Evolutionary conservation across 805 yeast species (phyloP).

Genomic region (Torulaspora maleeae): DNA sequence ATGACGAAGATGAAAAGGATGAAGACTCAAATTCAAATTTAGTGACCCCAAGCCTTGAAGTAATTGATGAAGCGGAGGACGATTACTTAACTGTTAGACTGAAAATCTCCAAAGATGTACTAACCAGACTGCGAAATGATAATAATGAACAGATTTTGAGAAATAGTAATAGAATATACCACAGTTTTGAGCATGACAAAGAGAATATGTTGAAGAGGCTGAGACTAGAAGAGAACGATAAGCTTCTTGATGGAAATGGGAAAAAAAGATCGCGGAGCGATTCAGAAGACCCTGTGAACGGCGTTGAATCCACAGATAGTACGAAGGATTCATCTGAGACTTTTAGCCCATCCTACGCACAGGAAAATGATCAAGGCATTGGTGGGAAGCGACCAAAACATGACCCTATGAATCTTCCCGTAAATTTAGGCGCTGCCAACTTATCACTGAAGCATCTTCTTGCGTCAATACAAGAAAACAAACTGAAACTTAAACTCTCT

Average conservation of each 20-base stretch:
- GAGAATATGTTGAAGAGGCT: slow-evolving; percentile 72
- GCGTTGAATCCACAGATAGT: slow-evolving; percentile 2
- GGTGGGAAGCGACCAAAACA: slow-evolving; percentile 29
- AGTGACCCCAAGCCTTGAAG: neutral
- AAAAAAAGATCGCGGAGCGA: slow-evolving; percentile 26
- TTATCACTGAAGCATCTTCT: slow-evolving; percentile 75
- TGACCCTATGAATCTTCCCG: slow-evolving; percentile 29
- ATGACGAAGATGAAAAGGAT: slow-evolving; percentile 21
- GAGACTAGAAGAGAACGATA: slow-evolving; percentile 75
- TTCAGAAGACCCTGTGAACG: slow-evolving; percentile 17
- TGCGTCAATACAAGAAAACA: slow-evolving; percentile 67
- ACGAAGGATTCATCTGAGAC: slow-evolving; percentile 12
- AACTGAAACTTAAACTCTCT: slow-evolving; percentile 68
- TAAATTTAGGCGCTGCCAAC: slow-evolving; percentile 67
- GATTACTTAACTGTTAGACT: slow-evolving; percentile 32
- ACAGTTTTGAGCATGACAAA: slow-evolving; percentile 66
- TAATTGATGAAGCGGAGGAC: slow-evolving; percentile 13
- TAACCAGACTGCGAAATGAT: slow-evolving; percentile 31
- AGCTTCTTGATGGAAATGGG: slow-evolving; percentile 44
- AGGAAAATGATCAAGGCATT: slow-evolving; percentile 4
- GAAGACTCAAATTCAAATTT: neutral
- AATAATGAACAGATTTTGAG: slow-evolving; percentile 42
- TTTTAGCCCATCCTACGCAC: slow-evolving; percentile 14
- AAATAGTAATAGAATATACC: slow-evolving; percentile 69
- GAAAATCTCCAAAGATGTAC: slow-evolving; percentile 36